These are phyloP conservation scores for Cytospora piceicola DNA, from an alignment of 2,329 filamentous ascomycete genomes.

Conservation along the genomic window DNA sequence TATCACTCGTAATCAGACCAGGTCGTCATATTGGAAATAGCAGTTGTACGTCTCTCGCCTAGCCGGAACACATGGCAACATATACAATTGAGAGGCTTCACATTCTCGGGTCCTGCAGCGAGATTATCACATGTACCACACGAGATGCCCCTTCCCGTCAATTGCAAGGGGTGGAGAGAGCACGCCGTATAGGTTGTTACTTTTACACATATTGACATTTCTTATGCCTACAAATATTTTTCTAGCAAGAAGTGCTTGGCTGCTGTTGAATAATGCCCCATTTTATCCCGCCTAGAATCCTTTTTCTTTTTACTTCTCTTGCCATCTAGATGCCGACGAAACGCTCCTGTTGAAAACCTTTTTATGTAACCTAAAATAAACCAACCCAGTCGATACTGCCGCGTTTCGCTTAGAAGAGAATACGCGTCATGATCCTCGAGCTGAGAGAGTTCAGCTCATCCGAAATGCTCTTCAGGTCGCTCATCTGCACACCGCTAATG, in stretches of 20 bases:
- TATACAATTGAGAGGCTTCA: background rate
- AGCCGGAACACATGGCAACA: background rate
- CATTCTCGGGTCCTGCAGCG: background rate
- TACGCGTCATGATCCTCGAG: slow-evolving; percentile 59
- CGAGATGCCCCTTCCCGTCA: background rate
- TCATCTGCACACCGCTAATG: slow-evolving; percentile 81
- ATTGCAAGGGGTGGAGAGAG: background rate
- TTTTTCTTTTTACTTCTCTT: slow-evolving; percentile 2
- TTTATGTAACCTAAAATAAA: slow-evolving; percentile 7
- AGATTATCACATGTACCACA: background rate
- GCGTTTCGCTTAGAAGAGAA: slow-evolving; percentile 26
- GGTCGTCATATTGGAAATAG: background rate
- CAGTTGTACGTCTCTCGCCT: background rate
- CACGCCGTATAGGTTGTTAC: background rate
- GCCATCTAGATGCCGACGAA: background rate
- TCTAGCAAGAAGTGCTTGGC: slow-evolving; percentile 10
- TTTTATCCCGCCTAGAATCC: background rate
- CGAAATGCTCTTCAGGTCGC: slow-evolving; percentile 84
- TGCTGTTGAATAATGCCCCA: slow-evolving; percentile 27
- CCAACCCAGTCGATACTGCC: background rate
- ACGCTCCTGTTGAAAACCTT: slow-evolving; percentile 8
- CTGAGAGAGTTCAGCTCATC: slow-evolving; percentile 79
- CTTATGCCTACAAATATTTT: background rate
- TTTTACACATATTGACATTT: background rate
- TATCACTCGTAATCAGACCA: background rate